Conservation (phyloP, 176 grass and related monocot species). For the Coix lacrymajobi region DNA sequence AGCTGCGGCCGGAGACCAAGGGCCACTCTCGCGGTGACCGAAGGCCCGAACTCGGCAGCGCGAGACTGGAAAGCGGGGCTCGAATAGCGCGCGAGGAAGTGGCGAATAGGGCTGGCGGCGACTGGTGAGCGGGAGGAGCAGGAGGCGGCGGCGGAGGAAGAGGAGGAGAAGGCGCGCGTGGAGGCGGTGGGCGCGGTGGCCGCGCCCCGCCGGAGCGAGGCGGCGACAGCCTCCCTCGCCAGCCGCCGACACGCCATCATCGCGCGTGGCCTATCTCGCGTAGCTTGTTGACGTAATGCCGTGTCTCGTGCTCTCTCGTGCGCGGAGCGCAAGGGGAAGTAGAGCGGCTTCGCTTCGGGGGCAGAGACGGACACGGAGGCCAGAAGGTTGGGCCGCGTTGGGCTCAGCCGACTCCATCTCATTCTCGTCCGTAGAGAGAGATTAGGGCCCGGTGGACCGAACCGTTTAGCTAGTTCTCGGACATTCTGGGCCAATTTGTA, state of each 20-base stretch:
- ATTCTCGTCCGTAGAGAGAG: neutral
- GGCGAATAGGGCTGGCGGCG: neutral
- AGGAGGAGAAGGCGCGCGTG: neutral
- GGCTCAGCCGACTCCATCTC: neutral
- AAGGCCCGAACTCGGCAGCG: neutral
- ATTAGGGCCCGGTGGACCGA: neutral
- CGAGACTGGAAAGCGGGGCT: neutral
- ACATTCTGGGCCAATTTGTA: neutral
- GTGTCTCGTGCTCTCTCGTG: neutral
- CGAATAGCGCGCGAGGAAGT: neutral
- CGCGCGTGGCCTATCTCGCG: neutral
- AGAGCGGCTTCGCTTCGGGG: neutral
- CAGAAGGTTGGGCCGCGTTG: neutral
- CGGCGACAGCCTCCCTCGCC: neutral
- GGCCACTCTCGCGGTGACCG: neutral
- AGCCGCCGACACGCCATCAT: conserved; percentile 38
- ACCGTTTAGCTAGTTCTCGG: neutral
- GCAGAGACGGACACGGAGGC: neutral
- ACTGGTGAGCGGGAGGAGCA: neutral
- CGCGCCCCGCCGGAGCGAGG: conserved; percentile 8
- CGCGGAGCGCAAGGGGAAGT: neutral
- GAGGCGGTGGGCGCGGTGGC: neutral
- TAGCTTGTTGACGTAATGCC: neutral
- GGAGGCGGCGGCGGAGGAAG: neutral
- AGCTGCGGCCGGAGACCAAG: neutral